A percentile compares a stretch with the other conserved stretches of the same genome.
These are phyloP conservation scores for Coemansia guatemalensis DNA, from an alignment of 192 early-diverging fungal genomes.

Conservation along the genomic window DNA sequence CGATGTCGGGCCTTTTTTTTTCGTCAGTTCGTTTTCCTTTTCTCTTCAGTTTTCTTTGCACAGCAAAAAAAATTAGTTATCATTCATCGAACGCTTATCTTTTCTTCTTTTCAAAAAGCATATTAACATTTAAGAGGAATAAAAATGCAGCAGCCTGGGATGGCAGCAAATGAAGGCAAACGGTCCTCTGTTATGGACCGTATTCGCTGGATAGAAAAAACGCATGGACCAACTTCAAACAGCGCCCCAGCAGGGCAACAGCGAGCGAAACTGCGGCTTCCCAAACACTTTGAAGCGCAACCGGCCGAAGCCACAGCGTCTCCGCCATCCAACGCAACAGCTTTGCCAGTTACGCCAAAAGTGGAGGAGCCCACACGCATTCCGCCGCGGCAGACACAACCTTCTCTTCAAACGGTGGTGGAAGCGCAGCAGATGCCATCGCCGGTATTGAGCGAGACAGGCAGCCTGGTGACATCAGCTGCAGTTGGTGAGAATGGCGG, in stretches of 20 bases:
- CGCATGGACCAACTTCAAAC: constrained; percentile 20
- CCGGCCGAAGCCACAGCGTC: background rate
- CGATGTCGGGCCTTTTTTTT: background rate
- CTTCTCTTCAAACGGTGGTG: background rate
- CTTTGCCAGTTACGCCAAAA: constrained; percentile 3
- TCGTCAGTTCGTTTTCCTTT: background rate
- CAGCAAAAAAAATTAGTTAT: background rate
- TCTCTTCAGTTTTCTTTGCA: background rate
- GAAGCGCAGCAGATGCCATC: constrained; percentile 19
- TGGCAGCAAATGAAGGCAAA: background rate
- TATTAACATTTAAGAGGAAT: no score
- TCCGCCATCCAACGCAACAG: background rate
- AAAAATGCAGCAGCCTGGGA: background rate
- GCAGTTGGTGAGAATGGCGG: background rate
- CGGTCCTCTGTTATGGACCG: constrained; percentile 47
- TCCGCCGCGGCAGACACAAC: background rate
- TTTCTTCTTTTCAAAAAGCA: background rate
- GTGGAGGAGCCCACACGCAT: background rate
- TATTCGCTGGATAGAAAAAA: constrained; percentile 49
- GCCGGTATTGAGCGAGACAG: constrained; percentile 34
- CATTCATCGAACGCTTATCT: background rate
- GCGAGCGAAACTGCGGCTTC: constrained; percentile 23
- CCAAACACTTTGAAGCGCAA: constrained; percentile 27
- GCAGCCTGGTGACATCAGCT: constrained; percentile 8
- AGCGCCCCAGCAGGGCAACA: constrained; percentile 3